Base-by-base conservation (phyloP, 495 filamentous ascomycete species). In the Podospora fimiseda region DNA sequence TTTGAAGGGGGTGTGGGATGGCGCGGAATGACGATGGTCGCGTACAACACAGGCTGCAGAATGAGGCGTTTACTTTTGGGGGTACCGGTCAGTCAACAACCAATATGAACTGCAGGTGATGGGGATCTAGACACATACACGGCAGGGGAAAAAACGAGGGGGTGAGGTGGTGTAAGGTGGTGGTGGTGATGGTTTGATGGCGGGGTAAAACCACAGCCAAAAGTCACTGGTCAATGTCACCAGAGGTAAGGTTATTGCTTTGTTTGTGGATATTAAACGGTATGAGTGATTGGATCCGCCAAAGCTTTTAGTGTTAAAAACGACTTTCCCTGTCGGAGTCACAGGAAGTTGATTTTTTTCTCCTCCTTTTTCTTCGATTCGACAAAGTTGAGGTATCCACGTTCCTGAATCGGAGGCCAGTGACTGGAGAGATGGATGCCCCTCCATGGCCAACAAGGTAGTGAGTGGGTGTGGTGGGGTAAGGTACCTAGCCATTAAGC, bases 361-460 rank as follows among this genome's bases (percentile, higher is more conserved):
- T 19, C 37, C 15, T 15, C 47, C 46, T n/a, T n/a, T n/a, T n/a
- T n/a, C n/a, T n/a, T n/a, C n/a, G n/a, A n/a, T n/a, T n/a, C n/a
- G n/a, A n/a, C n/a, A n/a, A n/a, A n/a, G n/a, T n/a, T n/a, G n/a
- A n/a, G n/a, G n/a, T n/a, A n/a, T 43, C 69, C 69, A 73, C 69
- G 70, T 73, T 73, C 70, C 70, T 72, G 57, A 56, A 73, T 71
- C 70, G 69, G 70, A 72, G 63, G 53, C 53, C 47, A 11, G 38
- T 52, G 43, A 58, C 48, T 53, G 61, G 61, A 33, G 5, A 11
- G 6, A 5, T 11, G 11, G 27, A 33, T 61, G 58, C 55, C 58
- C 63, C 68, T 63, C 60, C 27, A 33, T 33, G 11, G 11, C 5
- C 27, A 33, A 33, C n/a, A n/a, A n/a, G n/a, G n/a, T n/a, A n/a